Base-by-base conservation (phyloP, 2,329 filamentous ascomycete genomes). In the Ophiostoma montium region DNA sequence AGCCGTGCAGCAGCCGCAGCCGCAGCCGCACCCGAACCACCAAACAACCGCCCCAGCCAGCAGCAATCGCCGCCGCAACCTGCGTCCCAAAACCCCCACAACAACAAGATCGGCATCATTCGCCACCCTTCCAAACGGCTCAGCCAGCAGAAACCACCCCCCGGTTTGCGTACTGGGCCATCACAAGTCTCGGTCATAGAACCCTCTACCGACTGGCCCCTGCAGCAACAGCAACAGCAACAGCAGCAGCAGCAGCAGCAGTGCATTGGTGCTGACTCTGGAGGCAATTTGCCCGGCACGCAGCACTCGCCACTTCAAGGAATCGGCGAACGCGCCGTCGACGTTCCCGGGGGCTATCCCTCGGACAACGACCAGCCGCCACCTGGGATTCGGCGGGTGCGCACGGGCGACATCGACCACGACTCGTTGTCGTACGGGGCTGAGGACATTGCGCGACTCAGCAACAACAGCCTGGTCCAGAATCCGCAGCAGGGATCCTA, bases 71-170 rank as follows among this genome's bases (percentile, higher is more conserved):
- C 15, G 42, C 51, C 49, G 43, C 49, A 51, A 30, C 49, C 46
- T 10, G 46, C 55, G 32, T 51, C 57, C 53, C 60, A 65, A 50
- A 57, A 57, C 53, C 60, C 65, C 48, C 72, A 75, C 67, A 71
- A 74, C 58, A 73, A 71, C 58, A 67, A 65, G 52, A 55, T 63
- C 44, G 69, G 69, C 46, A 62, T 78, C 44, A 67, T 63, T 55
- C 75, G 75, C 54, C 68, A 74, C 56, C 68, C 71, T 31, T 81
- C 78, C 41, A 79, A 76, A 65, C 69, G 75, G 58, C 64, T 72
- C 60, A 74, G 72, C 69, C 68, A 71, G 53, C 62, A 62, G 50
- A 57, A 60, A 51, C 65, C 68, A 19, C 60, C 65, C 56, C 60
- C 65, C 56, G 58, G 63, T 57, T 56, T 71, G 55, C 67, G 67